Conservation (phyloP, 768 basidiomycete species). For the Lepiota subincarnata region DNA sequence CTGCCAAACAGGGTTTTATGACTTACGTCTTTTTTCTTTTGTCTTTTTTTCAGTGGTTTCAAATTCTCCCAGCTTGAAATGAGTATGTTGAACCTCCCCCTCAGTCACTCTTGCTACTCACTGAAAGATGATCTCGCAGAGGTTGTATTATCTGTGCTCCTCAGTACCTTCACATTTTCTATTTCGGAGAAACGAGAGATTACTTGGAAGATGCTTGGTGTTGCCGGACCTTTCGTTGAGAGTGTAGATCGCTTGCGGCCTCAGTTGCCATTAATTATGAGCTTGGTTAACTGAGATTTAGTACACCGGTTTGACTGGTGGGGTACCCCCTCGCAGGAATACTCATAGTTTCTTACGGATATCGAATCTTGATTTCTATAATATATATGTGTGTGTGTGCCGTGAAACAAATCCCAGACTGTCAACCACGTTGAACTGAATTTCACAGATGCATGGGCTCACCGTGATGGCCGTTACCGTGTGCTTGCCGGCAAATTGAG, state of each 20-base stretch:
- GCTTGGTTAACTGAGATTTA: neutral
- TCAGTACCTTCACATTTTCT: conserved; percentile 25
- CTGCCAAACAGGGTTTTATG: neutral
- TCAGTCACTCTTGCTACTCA: neutral
- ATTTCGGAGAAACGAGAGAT: conserved; percentile 20
- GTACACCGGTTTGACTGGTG: neutral
- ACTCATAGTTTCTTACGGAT: too few species aligned
- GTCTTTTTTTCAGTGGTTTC: conserved; percentile 30
- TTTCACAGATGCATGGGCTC: too few species aligned
- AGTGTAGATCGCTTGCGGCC: conserved; percentile 5
- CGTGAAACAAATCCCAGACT: too few species aligned
- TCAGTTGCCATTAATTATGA: conserved; percentile 15
- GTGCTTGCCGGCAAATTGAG: too few species aligned
- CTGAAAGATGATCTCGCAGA: conserved; percentile 16
- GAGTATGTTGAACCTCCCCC: conserved; percentile 28
- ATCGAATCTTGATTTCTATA: too few species aligned
- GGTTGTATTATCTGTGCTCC: conserved; percentile 22
- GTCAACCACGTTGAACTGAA: too few species aligned
- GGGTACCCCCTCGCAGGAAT: too few species aligned
- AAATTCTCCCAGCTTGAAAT: conserved; percentile 48
- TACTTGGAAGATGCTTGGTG: conserved; percentile 25
- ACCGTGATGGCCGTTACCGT: too few species aligned
- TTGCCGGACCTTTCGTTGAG: conserved; percentile 20
- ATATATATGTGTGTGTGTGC: too few species aligned
- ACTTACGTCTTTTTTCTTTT: neutral